A percentile compares a stretch with the other conserved stretches of the same genome.
Conservation (phyloP, 345 rosid species). For the Eucalyptus erythrocorys region DNA sequence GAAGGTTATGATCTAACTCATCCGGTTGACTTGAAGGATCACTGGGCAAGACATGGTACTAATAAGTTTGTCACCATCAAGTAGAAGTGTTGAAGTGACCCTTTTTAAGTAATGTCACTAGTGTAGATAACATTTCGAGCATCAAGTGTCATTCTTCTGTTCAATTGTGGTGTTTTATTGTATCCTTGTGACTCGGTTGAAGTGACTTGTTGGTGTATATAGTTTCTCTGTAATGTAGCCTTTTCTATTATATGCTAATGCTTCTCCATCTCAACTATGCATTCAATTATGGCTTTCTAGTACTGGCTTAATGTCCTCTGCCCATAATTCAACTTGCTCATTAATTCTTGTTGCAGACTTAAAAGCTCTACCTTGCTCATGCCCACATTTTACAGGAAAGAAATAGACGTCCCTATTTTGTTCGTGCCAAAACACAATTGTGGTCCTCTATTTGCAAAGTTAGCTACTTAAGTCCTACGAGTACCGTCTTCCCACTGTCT, state of each 20-base stretch:
- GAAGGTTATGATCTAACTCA: constrained; percentile 45
- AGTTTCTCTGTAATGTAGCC: background rate
- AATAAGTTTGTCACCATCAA: constrained; percentile 64
- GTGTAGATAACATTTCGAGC: background rate
- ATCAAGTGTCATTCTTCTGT: background rate
- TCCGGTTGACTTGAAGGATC: constrained; percentile 51
- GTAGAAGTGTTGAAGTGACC: constrained; percentile 2
- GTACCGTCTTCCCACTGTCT: background rate
- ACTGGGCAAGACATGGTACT: constrained; percentile 70
- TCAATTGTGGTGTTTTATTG: background rate
- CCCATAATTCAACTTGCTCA: background rate
- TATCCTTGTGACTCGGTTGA: background rate
- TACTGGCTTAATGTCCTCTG: background rate
- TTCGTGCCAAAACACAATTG: background rate
- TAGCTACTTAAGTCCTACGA: background rate
- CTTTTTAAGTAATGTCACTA: background rate
- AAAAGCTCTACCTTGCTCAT: background rate
- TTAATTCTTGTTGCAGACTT: background rate
- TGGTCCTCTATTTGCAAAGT: background rate
- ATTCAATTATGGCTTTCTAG: background rate
- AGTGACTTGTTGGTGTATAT: background rate
- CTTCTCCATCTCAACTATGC: background rate
- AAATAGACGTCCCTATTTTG: background rate
- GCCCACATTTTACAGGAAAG: background rate
- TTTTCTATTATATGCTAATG: background rate